Evolutionary conservation across 1,284 basidiomycete species (phyloP).

Genomic region (Tilletia caries): DNA sequence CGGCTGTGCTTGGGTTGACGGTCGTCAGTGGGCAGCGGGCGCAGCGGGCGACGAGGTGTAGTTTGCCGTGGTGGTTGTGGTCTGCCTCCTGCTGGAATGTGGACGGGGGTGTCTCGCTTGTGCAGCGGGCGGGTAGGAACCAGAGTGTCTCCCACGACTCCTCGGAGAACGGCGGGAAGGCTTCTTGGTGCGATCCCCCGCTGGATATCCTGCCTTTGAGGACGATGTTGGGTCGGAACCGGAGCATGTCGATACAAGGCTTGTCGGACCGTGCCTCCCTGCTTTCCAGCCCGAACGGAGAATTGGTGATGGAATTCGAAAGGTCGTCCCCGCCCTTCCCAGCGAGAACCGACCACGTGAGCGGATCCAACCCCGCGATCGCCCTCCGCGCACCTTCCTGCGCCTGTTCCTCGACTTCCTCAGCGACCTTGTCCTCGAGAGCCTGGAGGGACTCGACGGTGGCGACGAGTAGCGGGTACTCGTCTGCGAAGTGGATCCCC

Average conservation of each 20-base stretch:
- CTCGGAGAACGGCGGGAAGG: constrained; percentile 25
- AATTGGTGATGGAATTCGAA: background rate
- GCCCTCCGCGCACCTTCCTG: constrained; percentile 19
- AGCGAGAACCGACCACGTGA: constrained; percentile 18
- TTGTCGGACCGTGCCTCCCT: background rate
- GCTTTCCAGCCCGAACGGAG: background rate
- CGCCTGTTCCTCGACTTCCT: constrained; percentile 16
- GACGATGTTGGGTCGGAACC: constrained; percentile 42
- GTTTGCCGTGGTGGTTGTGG: background rate
- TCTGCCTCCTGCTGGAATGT: background rate
- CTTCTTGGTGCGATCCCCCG: background rate
- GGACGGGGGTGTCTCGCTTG: background rate
- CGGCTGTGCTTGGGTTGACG: constrained; percentile 34
- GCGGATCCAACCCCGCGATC: constrained; percentile 17
- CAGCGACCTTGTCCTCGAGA: constrained; percentile 24
- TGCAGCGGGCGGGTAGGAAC: constrained; percentile 17
- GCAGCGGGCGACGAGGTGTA: constrained; percentile 39
- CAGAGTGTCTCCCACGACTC: constrained; percentile 37
- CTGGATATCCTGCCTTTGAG: constrained; percentile 11
- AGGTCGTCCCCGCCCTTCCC: constrained; percentile 7
- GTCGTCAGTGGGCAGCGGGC: constrained; percentile 38
- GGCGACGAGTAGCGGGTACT: constrained; percentile 39
- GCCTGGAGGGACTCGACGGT: constrained; percentile 27
- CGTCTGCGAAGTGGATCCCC: constrained; percentile 2
- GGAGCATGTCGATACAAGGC: constrained; percentile 22